Base-by-base conservation (phyloP, 2,329 filamentous ascomycete genomes). In the Colletotrichum eremochloae region DNA sequence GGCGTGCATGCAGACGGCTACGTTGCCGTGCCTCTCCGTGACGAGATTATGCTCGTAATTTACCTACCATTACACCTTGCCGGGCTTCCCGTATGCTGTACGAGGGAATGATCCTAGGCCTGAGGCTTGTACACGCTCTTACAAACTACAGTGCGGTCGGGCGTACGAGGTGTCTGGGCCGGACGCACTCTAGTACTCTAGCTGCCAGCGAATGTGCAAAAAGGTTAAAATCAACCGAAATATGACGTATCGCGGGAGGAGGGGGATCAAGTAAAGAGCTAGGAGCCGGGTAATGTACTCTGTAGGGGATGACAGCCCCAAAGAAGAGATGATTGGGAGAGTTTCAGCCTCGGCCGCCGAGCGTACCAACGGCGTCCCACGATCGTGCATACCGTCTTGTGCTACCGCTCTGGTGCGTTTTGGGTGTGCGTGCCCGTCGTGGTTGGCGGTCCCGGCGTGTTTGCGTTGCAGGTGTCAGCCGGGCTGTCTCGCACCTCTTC, bases 401-500 rank as follows among this genome's bases (percentile, higher is more conserved):
- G 58, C 42, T 46, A 18, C 57, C 42, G 24, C 31, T 20, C 18
- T 46, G 44, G 42, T 62, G 42, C 40, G 31, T 44, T 48, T n/a
- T 46, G 18, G 44, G 44, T 62, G 58, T 31, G 20, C 46, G 58
- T 44, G n/a, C 42, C 58, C 58, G 18, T 24, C 55, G 42, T 62
- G 42, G 9, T 5, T 18, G 56, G 56, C 11, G 38, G 40, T 44
- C 38, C 44, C 40, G 20, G 31, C 11, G 29, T 62, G 58, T 62
- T 62, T 62, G 42, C 58, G 58, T 62, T 62, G 58, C 58, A 62
- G 58, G 31, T 62, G 42, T 38, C 58, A 61, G 58, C 58, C 42
- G 58, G 40, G 58, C 31, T 24, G 42, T 62, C 42, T 50, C 11
- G 44, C 44, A 24, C 58, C 24, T 20, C 40, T 1, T 12, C 20